Base-by-base conservation (phyloP, 805 yeast species). In the Suhomyces sp. region DNA sequence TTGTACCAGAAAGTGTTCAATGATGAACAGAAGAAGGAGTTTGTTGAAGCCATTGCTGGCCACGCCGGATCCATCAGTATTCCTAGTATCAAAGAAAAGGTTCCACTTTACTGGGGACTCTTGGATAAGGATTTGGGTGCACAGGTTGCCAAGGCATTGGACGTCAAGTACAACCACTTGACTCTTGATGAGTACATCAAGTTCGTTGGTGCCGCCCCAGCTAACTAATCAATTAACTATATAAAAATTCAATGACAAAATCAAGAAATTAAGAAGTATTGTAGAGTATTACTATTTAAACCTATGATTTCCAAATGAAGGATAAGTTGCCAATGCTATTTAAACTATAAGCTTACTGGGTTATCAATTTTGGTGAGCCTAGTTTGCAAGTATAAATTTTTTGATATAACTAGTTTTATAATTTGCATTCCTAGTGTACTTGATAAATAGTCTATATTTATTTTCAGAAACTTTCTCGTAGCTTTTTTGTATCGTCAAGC, bases 91-190 rank as follows among this genome's bases (percentile, higher is more conserved):
- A 75, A 73, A 58, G 64, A 65, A 42, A 67, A 69, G 40, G 73
- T 77, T 22, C 66, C 79, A 12, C 73, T 68, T 48, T 71, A 71
- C 49, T 77, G 73, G 63, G 80, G 80, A 5, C 62, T 76, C 31
- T 51, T 77, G 33, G 76, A 77, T 59, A 58, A 65, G 45, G 74
- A 72, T 12, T 59, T 77, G 49, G 81, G 81, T 47, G 61, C 66
- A 8, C 53, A 63, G 17, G 60, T 77, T 48, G 81, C 81, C 13
- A 59, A 76, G 33, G 78, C 76, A 9, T 69, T 77, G 53, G 72
- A 68, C 10, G 72, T 77, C 47, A 61, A 63, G 48, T 76, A 68
- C 64, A 57, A 64, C 26, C 67, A 70, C 41, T 59, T 68, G 45
- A 57, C 65, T 19, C 60, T 73, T 35, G 70, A 68, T 26, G 72